Evolutionary conservation across 441 rosid species (phyloP).

Genomic region (Euphorbia schlechtendalii): DNA sequence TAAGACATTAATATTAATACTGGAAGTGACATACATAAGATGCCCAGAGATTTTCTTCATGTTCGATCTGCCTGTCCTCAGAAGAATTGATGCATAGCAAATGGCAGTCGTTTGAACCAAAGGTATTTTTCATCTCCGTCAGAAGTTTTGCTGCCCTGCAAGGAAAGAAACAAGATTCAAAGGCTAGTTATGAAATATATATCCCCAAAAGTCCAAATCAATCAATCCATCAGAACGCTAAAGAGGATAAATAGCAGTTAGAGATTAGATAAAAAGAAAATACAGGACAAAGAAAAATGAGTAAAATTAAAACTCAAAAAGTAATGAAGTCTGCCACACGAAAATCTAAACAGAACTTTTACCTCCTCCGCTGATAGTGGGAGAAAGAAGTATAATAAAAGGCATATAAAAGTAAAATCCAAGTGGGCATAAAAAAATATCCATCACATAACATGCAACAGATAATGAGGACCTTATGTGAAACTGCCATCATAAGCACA

Average conservation of each 20-base stretch:
- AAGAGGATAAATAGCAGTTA: background rate
- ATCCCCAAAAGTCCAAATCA: background rate
- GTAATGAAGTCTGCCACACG: background rate
- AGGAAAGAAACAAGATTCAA: constrained; percentile 9
- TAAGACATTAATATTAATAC: constrained; percentile 16
- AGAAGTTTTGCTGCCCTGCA: constrained; percentile 78
- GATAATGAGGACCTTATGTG: background rate
- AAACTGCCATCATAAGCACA: background rate
- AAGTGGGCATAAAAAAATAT: background rate
- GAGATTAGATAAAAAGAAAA: background rate
- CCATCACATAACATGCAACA: background rate
- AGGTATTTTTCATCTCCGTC: constrained; percentile 84
- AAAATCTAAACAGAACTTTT: background rate
- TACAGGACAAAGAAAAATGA: background rate
- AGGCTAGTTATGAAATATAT: background rate
- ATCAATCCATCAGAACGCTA: background rate
- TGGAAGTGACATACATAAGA: constrained; percentile 49
- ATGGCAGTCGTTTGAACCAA: constrained; percentile 73
- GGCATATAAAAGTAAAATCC: background rate
- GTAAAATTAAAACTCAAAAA: background rate
- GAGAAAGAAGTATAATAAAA: background rate
- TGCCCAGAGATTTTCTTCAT: constrained; percentile 71
- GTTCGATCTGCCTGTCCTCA: constrained; percentile 56
- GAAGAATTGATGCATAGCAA: constrained; percentile 92
- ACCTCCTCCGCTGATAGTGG: background rate